A percentile compares a stretch with the other conserved stretches of the same genome.
phyloP scores from a whole-genome alignment of 176 grass and related monocot species.

The Eleusine coracana region DNA sequence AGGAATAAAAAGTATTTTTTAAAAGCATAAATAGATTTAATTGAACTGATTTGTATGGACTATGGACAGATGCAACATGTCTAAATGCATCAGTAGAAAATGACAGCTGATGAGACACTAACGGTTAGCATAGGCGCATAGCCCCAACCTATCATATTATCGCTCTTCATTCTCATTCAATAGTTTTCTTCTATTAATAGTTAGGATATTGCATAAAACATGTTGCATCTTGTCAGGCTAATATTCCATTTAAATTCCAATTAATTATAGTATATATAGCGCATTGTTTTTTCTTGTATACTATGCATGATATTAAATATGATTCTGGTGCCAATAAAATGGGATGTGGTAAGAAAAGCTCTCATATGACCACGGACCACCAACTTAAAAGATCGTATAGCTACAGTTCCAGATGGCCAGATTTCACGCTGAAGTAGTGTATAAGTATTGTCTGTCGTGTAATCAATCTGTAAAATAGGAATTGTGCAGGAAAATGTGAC shows the following conservation, averaged over 20 bases:
- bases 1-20: background rate
- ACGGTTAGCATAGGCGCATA: background rate
- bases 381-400: background rate
- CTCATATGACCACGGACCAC: background rate
- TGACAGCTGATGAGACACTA: conserved; percentile 21
- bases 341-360: background rate
- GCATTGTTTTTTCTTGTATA: too few species aligned
- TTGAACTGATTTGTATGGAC: background rate
- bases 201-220: conserved; percentile 22
- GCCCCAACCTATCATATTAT: background rate
- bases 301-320: background rate
- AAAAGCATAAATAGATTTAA: background rate
- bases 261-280: background rate
- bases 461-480: conserved; percentile 9
- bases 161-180: conserved; percentile 14
- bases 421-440: background rate
- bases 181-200: background rate
- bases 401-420: background rate
- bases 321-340: conserved; percentile 7
- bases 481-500: background rate
- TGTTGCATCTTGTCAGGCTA: conserved; percentile 6
- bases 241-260: conserved; percentile 9
- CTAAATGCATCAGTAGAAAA: conserved; percentile 17
- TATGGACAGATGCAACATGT: background rate
- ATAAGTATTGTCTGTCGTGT: background rate